Base-by-base conservation (phyloP, 208 protist genomes). In the Leptomonas seymouri region DNA sequence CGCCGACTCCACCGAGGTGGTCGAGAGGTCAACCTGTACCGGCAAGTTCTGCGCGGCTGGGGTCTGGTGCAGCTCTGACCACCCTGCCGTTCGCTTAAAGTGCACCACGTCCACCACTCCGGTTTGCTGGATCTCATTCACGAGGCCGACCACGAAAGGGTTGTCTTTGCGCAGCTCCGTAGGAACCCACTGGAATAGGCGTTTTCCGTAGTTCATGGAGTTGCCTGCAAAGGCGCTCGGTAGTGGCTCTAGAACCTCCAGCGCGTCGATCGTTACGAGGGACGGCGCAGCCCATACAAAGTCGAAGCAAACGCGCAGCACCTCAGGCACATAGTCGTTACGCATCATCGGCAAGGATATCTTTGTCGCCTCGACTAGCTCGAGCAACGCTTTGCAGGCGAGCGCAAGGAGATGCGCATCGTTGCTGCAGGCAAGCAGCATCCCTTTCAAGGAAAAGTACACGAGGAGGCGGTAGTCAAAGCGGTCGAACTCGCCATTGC, bases 381-480 rank as follows among this genome's bases (percentile, higher is more conserved):
- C 54, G 27, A 39, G 34, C 20, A 94, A 59, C 0, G 83, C 81
- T 25, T 73, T 73, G 63, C 82, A 93, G 30, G 82, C 81, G 25
- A 93, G 59, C 23, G 65, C 21, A 12, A 91, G 63, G 30, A 91
- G 67, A 62, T 86, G 73, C 2, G 66, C 45, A 54, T 84, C 21
- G 44, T 27, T 44, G 25, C 46, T 67, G 74, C 84, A 93, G 16
- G 90, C 85, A 5, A 78, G 48, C 50, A 95, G 72, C 81, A 95
- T 87, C 21, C 88, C 80, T 48, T 82, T 84, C 28, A 92, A 70
- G 3, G 68, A 63, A 30, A 93, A 71, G 68, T 87, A 86, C n/a
- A 86, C 61, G 23, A 95, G 71, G 12, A 92, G 71, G 59, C 74
- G 83, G 76, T 95, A 95, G 64, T 95, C 90, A 27, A 84, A 69